Conservation (phyloP, 805 yeast species). For the Wickerhamomyces strasburgensis region DNA sequence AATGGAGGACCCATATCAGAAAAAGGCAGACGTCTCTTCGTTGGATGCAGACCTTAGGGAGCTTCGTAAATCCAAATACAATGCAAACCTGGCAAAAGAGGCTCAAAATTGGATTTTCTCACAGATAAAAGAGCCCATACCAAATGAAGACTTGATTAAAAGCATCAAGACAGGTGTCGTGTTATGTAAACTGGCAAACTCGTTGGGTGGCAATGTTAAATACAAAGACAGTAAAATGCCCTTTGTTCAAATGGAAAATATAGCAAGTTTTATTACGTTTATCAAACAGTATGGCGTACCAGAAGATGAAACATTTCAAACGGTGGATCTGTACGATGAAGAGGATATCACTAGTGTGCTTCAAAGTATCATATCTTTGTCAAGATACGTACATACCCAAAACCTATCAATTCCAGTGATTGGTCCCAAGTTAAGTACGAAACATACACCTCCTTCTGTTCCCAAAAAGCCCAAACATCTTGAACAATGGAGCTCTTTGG, state of each 20-base stretch:
- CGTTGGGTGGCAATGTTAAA: conserved; percentile 35
- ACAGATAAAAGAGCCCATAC: conserved; percentile 30
- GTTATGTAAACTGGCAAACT: conserved; percentile 42
- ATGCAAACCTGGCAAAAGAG: conserved; percentile 31
- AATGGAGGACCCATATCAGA: conserved; percentile 21
- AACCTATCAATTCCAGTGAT: conserved; percentile 46
- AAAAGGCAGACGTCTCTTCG: conserved; percentile 44
- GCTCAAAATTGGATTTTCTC: conserved; percentile 53
- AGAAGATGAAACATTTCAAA: conserved; percentile 77
- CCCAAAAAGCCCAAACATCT: conserved; percentile 53
- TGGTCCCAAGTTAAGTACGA: conserved; percentile 53
- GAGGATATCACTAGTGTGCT: conserved; percentile 75
- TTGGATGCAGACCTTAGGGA: conserved; percentile 56
- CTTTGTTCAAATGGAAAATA: conserved; percentile 78
- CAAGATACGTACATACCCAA: conserved; percentile 59
- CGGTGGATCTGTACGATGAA: conserved; percentile 66
- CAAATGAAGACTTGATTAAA: conserved; percentile 44
- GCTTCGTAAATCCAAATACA: conserved; percentile 50
- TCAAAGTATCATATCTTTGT: conserved; percentile 68
- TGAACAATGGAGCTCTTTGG: conserved; percentile 49
- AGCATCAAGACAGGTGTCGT: conserved; percentile 57
- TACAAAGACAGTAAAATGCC: conserved; percentile 68
- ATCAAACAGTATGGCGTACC: conserved; percentile 66
- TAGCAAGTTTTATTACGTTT: conserved; percentile 61
- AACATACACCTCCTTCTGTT: conserved; percentile 42